A percentile compares a stretch with the other conserved stretches of the same genome.
Evolutionary conservation across 306 rosid genomes (phyloP).

Genomic region (Ceratonia siliqua): DNA sequence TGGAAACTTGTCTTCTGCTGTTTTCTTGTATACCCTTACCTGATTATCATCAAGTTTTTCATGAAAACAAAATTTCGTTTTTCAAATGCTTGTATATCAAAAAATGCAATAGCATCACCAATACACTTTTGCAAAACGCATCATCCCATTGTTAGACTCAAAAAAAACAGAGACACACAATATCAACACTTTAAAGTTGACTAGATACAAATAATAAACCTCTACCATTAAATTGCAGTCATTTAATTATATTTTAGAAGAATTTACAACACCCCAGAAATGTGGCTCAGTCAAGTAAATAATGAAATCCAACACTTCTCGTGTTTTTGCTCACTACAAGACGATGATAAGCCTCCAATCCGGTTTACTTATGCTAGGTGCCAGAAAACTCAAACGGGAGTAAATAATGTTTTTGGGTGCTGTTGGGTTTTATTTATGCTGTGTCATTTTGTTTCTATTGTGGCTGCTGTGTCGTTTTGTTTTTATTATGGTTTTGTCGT

Average conservation of each 20-base stretch:
- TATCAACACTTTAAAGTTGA: not conserved
- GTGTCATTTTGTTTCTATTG: too few species aligned
- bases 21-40: slow-evolving; percentile 95
- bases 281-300: not conserved
- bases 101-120: not conserved
- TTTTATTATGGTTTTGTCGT: too few species aligned
- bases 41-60: slow-evolving; percentile 40
- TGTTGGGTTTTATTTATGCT: too few species aligned
- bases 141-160: slow-evolving; percentile 9
- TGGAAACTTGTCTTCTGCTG: slow-evolving; percentile 88
- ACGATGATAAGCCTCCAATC: too few species aligned
- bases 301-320: not conserved
- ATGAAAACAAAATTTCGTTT: not conserved
- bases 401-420: too few species aligned
- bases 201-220: not conserved
- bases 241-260: not conserved
- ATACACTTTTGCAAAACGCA: not conserved
- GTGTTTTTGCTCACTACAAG: not conserved
- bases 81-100: not conserved
- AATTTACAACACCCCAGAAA: not conserved
- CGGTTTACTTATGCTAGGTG: too few species aligned
- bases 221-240: not conserved
- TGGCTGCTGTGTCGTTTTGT: too few species aligned
- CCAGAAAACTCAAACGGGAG: too few species aligned
- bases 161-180: not conserved